Percentiles rank a stretch among this genome's conserved stretches.
phyloP scores from a whole-genome alignment of 495 filamentous ascomycete species.

The Talaromyces trachyspermus region DNA sequence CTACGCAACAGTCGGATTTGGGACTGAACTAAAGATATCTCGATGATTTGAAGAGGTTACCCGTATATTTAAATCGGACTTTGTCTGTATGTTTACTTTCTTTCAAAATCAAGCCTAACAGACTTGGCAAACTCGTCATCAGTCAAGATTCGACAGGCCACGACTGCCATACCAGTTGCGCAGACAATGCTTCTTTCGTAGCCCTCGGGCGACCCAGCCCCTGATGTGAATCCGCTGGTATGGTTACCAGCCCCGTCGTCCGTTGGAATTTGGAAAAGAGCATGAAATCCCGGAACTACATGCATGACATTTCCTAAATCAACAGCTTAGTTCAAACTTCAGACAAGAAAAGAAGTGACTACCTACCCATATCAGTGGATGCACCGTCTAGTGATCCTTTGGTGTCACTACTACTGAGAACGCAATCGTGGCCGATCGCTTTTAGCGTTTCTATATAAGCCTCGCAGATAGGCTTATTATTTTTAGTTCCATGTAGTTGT shows the following conservation, averaged over 20 bases:
- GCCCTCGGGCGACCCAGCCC: constrained; percentile 42
- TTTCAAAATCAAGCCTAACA: constrained; percentile 31
- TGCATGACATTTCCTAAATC: constrained; percentile 52
- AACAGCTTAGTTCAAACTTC: background rate
- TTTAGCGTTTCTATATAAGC: constrained; percentile 45
- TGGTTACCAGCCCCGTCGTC: constrained; percentile 40
- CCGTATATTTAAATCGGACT: background rate
- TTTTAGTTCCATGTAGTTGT: constrained; percentile 46
- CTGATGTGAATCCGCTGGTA: constrained; percentile 45
- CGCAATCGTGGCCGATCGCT: constrained; percentile 30
- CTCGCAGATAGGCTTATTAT: constrained; percentile 40
- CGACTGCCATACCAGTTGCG: constrained; percentile 49
- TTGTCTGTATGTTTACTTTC: background rate
- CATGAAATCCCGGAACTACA: constrained; percentile 50
- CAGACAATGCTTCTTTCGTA: constrained; percentile 39
- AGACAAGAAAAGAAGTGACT: background rate
- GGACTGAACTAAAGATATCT: background rate
- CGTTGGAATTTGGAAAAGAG: constrained; percentile 44
- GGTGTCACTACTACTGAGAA: constrained; percentile 35
- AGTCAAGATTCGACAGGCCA: constrained; percentile 39
- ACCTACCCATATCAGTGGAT: constrained; percentile 35
- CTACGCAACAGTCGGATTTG: no score
- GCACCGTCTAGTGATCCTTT: constrained; percentile 18
- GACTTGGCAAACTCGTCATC: constrained; percentile 39
- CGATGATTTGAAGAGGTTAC: no score